A percentile compares a stretch with the other conserved stretches of the same genome.
These are phyloP conservation scores for Beauveria australis DNA, from an alignment of 2,329 filamentous ascomycete genomes.

Conservation along the genomic window DNA sequence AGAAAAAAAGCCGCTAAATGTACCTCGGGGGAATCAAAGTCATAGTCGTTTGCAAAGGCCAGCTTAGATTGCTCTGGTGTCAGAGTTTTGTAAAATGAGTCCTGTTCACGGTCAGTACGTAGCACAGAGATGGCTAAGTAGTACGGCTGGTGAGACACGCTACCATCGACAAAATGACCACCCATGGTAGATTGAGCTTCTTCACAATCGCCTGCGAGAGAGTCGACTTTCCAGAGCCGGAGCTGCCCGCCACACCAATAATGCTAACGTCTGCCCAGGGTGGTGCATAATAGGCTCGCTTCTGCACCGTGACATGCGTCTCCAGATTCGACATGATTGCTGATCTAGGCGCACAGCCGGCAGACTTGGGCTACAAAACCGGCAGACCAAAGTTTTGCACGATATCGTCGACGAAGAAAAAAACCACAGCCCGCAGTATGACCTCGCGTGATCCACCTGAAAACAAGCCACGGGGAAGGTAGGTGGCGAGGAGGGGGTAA, in stretches of 20 bases:
- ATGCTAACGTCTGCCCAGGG: slow-evolving; percentile 96
- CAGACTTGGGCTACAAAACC: not conserved
- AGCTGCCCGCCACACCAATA: slow-evolving; percentile 91
- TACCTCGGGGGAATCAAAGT: slow-evolving; percentile 85
- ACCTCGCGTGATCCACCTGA: slow-evolving; percentile 8
- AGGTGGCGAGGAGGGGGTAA: not conserved
- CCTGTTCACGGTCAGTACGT: slow-evolving; percentile 43
- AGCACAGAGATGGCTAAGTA: not conserved
- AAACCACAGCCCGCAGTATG: not conserved
- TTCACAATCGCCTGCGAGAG: slow-evolving; percentile 85
- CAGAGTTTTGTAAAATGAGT: slow-evolving; percentile 94
- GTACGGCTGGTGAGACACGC: slow-evolving; percentile 16
- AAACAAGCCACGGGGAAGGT: not conserved
- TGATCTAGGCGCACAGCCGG: not conserved
- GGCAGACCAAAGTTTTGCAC: not conserved
- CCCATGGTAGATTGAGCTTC: slow-evolving; percentile 89
- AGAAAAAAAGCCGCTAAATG: slow-evolving; percentile 13
- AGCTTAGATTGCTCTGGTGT: slow-evolving; percentile 67
- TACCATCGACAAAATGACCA: slow-evolving; percentile 96
- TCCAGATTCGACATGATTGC: slow-evolving; percentile 24
- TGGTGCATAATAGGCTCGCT: slow-evolving; percentile 71
- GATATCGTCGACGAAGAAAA: not conserved
- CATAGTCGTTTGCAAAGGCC: slow-evolving; percentile 86
- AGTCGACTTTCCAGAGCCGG: slow-evolving; percentile 90
- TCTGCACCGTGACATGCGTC: slow-evolving; percentile 42